Evolutionary conservation across 2,329 filamentous ascomycete species (phyloP).

Genomic region (Colletotrichum liaoningense): DNA sequence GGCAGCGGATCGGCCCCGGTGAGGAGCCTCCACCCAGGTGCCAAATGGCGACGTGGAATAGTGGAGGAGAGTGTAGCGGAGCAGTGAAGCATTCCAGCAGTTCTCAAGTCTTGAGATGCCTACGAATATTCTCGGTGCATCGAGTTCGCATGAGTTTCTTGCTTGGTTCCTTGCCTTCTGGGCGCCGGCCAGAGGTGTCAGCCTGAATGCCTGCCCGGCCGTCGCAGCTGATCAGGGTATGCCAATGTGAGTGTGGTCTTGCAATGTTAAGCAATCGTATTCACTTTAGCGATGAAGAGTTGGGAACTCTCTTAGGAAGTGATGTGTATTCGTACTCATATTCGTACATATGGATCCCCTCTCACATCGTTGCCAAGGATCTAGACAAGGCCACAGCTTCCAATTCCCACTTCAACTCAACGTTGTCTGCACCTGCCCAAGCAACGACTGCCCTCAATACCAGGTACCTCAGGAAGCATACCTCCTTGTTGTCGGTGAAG

Average conservation of each 20-base stretch:
- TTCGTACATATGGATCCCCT: neutral
- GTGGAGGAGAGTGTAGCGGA: neutral
- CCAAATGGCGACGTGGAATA: neutral
- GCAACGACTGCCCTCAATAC: neutral
- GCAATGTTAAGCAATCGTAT: neutral
- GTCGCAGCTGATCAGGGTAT: neutral
- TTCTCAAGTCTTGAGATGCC: neutral
- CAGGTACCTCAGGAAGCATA: neutral
- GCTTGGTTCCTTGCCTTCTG: neutral
- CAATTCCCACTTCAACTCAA: constrained; percentile 4
- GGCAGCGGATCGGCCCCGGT: constrained; percentile 27
- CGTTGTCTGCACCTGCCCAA: neutral
- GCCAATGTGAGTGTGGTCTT: neutral
- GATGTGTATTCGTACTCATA: neutral
- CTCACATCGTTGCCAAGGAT: neutral
- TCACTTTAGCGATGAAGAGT: neutral
- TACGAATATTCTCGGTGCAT: neutral
- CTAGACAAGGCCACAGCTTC: neutral
- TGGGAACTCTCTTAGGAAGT: neutral
- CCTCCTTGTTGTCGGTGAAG: neutral
- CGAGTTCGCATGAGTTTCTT: neutral
- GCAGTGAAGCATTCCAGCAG: neutral
- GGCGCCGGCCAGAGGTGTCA: neutral
- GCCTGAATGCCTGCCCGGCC: neutral
- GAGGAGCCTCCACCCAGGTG: constrained; percentile 2